A percentile compares a stretch with the other conserved stretches of the same genome.
Evolutionary conservation across 2,329 filamentous ascomycete species (phyloP).

Genomic region (Zalaria obscura): DNA sequence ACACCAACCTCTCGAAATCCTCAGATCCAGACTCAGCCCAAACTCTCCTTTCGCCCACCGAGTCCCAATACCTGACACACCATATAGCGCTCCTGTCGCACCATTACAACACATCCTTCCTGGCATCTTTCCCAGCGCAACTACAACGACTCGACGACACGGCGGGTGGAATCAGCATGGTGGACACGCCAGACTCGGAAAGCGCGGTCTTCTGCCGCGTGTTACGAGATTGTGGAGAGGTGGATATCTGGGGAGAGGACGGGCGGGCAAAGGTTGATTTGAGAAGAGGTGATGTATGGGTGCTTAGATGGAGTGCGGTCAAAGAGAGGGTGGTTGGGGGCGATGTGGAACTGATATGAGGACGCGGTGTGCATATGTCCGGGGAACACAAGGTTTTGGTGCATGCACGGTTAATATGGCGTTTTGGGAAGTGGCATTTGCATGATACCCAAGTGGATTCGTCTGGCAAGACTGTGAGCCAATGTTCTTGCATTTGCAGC

Average conservation of each 20-base stretch:
- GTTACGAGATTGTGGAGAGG: constrained; percentile 44
- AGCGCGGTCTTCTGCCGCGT: constrained; percentile 73
- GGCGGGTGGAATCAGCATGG: constrained; percentile 80
- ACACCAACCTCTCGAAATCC: constrained; percentile 38
- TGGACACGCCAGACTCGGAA: constrained; percentile 72
- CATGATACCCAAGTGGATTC: too few relatives aligned
- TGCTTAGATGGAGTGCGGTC: constrained; percentile 40
- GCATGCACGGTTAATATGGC: too few relatives aligned
- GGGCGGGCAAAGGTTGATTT: constrained; percentile 25
- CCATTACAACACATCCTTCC: constrained; percentile 76
- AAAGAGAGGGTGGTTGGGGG: constrained; percentile 58
- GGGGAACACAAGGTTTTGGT: too few relatives aligned
- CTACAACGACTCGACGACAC: constrained; percentile 83
- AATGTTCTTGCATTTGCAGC: too few relatives aligned
- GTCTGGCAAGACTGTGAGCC: too few relatives aligned
- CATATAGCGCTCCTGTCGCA: constrained; percentile 74
- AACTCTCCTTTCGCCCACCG: constrained; percentile 49
- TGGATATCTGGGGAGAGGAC: constrained; percentile 47
- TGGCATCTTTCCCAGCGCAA: constrained; percentile 63
- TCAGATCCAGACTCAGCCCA: constrained; percentile 9
- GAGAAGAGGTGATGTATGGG: constrained; percentile 41
- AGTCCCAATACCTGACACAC: constrained; percentile 67
- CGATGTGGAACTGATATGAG: constrained; percentile 49
- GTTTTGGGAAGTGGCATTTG: too few relatives aligned
- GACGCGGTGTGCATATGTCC: neutral